Base-by-base conservation (phyloP, 2,329 filamentous ascomycete species). In the Thelonectria olida region DNA sequence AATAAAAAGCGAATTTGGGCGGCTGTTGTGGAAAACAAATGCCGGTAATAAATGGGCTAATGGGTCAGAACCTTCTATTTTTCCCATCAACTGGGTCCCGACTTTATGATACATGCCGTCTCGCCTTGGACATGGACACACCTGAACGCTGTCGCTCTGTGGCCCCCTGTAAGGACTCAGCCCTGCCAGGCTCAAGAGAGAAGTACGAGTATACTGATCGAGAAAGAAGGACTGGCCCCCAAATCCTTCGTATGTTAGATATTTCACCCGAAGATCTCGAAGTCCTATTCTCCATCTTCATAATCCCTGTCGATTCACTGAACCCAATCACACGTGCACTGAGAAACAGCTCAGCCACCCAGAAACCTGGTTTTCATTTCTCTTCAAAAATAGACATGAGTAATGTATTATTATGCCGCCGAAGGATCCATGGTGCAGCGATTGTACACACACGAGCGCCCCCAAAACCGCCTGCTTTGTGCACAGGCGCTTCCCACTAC, bases 101-200 rank as follows among this genome's bases (percentile, higher is more conserved):
- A 34, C 13, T 34, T n/a, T 15, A 34, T 15, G 31, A 34, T 34
- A n/a, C n/a, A n/a, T n/a, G n/a, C n/a, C n/a, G n/a, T n/a, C n/a
- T n/a, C n/a, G n/a, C n/a, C n/a, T 15, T 15, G 31, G 31, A 34
- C 31, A 34, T 34, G 31, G 4, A 13, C 13, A 34, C 15, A 15
- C 31, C 12, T 34, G 31, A 34, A 34, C 15, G 12, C 12, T 34
- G 12, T 15, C 10, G 7, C 31, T 34, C n/a, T 31, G 28, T 13
- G 10, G 31, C 9, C 10, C 6, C 31, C 8, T 15, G 31, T 7
- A 13, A 15, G 31, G 15, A 34, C 10, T 49, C 47, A 49, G 47
- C 47, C 47, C 28, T 49, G 47, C 47, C 47, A 20, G 38, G 36
- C 22, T 52, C 22, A 41, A 52, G 23, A 41, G n/a, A n/a, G n/a